Evolutionary conservation across 2,329 filamentous ascomycete genomes (phyloP), one percentile per base, ranked within the genome.

Genomic region (Diaporthe citrichinensis): DNA sequence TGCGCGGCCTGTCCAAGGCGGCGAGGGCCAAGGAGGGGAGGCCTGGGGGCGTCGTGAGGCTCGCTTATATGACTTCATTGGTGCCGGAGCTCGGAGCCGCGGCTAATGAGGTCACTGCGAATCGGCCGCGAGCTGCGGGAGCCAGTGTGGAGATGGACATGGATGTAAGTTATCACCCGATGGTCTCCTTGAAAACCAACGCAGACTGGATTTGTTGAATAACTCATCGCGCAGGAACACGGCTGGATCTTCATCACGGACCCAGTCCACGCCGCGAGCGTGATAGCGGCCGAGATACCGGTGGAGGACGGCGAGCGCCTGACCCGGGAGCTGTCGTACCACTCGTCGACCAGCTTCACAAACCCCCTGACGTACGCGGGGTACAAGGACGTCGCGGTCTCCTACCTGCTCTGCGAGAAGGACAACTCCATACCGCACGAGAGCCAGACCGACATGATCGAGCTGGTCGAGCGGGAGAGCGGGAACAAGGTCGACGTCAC

Each of bases 31-130:
- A 62, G 9, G n/a, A 20, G 8, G 75, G 75, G 6, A 67, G 57
- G 20, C 23, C 28, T 8, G 75, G 75, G 20, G 75, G 75, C 17
- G 61, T 76, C 4, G 59, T 76, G 31, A 72, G 44, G 41, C 46
- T 76, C 10, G 65, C 69, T 0, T 76, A 74, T 12, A 61, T 74
- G 46, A 44, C 67, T 15, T 61, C 72, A 0, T 69, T 74, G 25
- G 59, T 71, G 3, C 31, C 62, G 14, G 61, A 31, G n/a, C 31
- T 55, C 7, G 67, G 69, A 10, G 15, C 2, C 3, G 39, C 59
- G 12, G 57, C 57, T 5, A 59, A 39, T n/a, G 31, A 39, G 58
- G 44, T 31, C 20, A 34, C n/a, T 12, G 39, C 31, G 31, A 59
- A 59, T 3, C 57, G 57, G 10, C 31, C 31, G 8, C 58, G 58